Base-by-base conservation (phyloP, 495 filamentous ascomycete species). In the Lasiosphaeris hirsuta region DNA sequence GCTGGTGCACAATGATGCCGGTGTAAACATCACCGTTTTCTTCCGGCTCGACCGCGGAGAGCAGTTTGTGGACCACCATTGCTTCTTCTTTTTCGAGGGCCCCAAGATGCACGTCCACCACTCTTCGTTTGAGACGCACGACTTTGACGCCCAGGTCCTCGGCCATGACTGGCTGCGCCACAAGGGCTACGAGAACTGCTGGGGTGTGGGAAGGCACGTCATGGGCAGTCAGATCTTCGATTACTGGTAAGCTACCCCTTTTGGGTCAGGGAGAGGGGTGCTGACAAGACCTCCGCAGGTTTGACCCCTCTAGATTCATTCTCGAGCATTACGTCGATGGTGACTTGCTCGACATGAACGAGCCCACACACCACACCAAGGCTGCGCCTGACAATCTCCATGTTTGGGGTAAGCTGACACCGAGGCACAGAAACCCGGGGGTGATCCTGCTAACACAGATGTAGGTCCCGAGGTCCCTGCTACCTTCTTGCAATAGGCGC, bases 101-200 rank as follows among this genome's bases (percentile, higher is more conserved):
- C 67, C 77, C 6, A 79, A 77, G 13, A 69, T 72, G 13, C 83
- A 87, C 63, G 84, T 90, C 2, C 88, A 90, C 66, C 88, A 92
- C 64, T 81, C 80, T 30, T 84, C 80, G 3, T 92, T 86, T 56
- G 88, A 92, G 68, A 86, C 89, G 7, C 81, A 87, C 65, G 87
- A 92, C 64, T 88, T 87, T 62, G 88, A 92, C 60, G 82, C 84
- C 0, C 87, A 90, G 72, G 73, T 85, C 36, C 75, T 90, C 4
- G 88, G 88, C 2, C 88, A 92, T 67, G 78, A 88, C 49, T 89
- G 84, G 83, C 76, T 92, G 7, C 75, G 75, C 0, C 66, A 79
- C 56, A 82, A 86, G 66, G 81, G 81, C 1, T 88, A 88, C 64
- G 75, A 79, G 56, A 81, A 80, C 56, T 85, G 85, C 53, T 92